Percentiles rank a stretch among this genome's conserved stretches.
These are phyloP conservation scores for Porpolomopsis calyptriformis DNA, from an alignment of 768 basidiomycete genomes.

Conservation along the genomic window DNA sequence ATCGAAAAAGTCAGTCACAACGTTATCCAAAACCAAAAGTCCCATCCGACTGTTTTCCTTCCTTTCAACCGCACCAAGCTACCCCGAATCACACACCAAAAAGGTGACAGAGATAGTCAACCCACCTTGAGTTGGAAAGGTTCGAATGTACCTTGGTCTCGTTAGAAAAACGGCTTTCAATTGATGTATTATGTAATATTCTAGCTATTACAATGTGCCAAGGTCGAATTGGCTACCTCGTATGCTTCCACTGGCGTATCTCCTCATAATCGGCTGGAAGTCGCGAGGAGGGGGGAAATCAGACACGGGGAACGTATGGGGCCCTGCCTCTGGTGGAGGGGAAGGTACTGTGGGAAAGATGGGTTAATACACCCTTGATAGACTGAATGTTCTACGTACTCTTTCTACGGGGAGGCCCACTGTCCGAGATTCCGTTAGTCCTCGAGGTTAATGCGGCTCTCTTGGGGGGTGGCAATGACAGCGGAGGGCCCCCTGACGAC, in stretches of 20 bases:
- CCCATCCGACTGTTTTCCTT: constrained; percentile 29
- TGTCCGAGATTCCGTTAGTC: neutral
- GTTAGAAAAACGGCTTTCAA: too few relatives aligned
- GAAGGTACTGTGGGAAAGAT: constrained; percentile 29
- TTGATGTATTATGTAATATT: too few relatives aligned
- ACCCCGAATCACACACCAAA: too few relatives aligned
- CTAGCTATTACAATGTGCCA: constrained; percentile 25
- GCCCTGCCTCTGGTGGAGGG: constrained; percentile 49
- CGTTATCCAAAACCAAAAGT: constrained; percentile 23
- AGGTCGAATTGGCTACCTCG: constrained; percentile 67
- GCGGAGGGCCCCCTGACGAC: constrained; percentile 12
- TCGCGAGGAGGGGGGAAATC: constrained; percentile 72
- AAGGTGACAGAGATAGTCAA: neutral
- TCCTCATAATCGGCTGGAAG: constrained; percentile 39
- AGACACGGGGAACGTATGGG: constrained; percentile 62
- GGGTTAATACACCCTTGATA: constrained; percentile 9
- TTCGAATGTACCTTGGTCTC: neutral
- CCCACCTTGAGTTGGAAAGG: neutral
- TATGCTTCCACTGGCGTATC: constrained; percentile 55
- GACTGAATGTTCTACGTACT: constrained; percentile 27
- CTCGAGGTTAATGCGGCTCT: constrained; percentile 1
- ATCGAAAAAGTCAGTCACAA: constrained; percentile 2
- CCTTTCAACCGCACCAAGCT: too few relatives aligned
- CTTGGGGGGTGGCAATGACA: constrained; percentile 5
- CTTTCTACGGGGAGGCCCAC: constrained; percentile 30